Evolutionary conservation across 139 green algal species (phyloP), one percentile per base, ranked within the genome.

Genomic region (Coelastrella sp.): DNA sequence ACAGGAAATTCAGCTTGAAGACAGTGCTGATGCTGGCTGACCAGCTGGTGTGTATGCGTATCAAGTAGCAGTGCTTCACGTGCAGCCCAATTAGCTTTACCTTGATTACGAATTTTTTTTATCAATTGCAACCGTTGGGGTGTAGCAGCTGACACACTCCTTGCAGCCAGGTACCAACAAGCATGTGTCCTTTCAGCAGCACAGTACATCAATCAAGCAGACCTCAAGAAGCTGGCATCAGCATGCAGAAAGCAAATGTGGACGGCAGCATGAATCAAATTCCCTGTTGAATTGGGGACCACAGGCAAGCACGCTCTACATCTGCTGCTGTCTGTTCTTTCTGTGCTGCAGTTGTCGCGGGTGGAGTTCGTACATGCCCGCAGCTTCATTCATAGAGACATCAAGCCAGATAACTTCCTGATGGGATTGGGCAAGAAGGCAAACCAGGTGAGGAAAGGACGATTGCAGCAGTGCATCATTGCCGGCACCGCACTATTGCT

Each of bases 11-110:
- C 87, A 94, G 79, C 41, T 87, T 99, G 21, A 99, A 99, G 90
- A 99, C 97, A 40, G 96, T 99, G 63, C 93, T 99, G 53, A 99
- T 99, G 98, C 93, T 99, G 66, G 98, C 97, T 5, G 98, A 99
- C 83, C 98, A 99, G 90, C 90, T 99, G 93, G 93, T 99, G 88
- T 63, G 93, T 73, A 37, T 4, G 45, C 11, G 45, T 13, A 57
- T 57, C 11, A 57, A 13, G 15, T 57, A 13, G 45, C 15, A 57
- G 45, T 57, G 11, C 15, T 57, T 23, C 11, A 57, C 15, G 45
- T 57, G 45, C 0, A 57, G 45, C 45, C 45, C n/a, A 57, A 13
- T 57, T 57, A 57, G 11, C 45, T 57, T 57, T 13, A 13, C 15
- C 11, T 23, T 57, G 45, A 9, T 23, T 9, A 57, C 15, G 45